phyloP scores from a whole-genome alignment of 192 early-diverging fungal genomes.

The Coemansia sp. region DNA sequence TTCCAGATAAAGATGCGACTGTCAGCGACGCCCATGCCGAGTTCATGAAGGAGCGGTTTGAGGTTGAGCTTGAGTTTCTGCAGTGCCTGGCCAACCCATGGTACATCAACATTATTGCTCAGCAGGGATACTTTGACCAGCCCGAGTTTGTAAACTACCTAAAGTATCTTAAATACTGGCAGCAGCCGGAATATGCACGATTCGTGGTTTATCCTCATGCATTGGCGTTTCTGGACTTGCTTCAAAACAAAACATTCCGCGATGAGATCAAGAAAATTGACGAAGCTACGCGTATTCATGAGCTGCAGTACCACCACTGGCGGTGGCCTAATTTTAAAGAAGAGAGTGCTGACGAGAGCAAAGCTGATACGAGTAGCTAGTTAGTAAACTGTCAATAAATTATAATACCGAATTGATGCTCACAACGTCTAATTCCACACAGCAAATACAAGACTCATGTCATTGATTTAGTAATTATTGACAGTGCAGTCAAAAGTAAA shows the following conservation, averaged over 20 bases:
- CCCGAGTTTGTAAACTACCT: conserved; percentile 86
- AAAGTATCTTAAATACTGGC: conserved; percentile 88
- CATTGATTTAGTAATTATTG: too few relatives aligned
- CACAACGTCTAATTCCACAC: too few relatives aligned
- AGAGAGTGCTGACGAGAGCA: not conserved
- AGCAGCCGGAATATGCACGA: conserved; percentile 84
- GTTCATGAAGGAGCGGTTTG: conserved; percentile 63
- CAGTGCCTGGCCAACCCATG: conserved; percentile 91
- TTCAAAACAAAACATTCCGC: conserved; percentile 81
- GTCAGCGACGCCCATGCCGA: not conserved
- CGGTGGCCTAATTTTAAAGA: conserved; percentile 32
- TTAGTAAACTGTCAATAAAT: not conserved
- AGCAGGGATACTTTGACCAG: conserved; percentile 81
- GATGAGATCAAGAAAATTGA: conserved; percentile 69
- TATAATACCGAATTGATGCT: too few relatives aligned
- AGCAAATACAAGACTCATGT: too few relatives aligned
- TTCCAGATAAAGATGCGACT: not conserved
- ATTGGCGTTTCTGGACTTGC: conserved; percentile 77
- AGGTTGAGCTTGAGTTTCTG: conserved; percentile 93
- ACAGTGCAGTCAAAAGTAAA: too few relatives aligned
- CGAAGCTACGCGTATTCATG: conserved; percentile 70
- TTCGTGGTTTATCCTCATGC: conserved; percentile 88
- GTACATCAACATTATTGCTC: conserved; percentile 90
- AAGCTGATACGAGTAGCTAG: not conserved
- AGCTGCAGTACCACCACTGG: conserved; percentile 48